Evolutionary conservation across 192 early-diverging fungal genomes (phyloP), one percentile per base, ranked within the genome.

Genomic region (Ramicandelaber brevisporus): DNA sequence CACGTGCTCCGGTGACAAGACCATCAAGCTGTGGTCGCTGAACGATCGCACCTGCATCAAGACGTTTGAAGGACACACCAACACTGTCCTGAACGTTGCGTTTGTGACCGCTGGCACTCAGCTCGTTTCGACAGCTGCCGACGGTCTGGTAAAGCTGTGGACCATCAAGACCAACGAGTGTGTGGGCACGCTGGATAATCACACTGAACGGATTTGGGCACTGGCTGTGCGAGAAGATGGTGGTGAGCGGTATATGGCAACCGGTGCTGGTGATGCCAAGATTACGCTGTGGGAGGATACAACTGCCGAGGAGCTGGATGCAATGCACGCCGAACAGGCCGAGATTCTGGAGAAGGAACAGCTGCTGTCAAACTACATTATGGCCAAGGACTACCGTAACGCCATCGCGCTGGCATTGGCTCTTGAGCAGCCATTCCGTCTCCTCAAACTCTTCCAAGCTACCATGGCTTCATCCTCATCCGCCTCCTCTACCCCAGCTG

Each of bases 31-130:
- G 30, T 99, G 93, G 93, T 75, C 69, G 27, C 48, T 93, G 15
- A 68, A 60, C 9, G 87, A 95, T 30, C 78, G 68, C 34, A 48
- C 65, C 10, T 98, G 92, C 57, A 48, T 92, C 7, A 80, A 77
- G 58, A 93, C 89, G 0, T 75, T 99, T 46, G 89, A 99, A 38
- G 89, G 93, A 0, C 93, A 99, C 41, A 73, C 85, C n/a, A 96
- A 86, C 53, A 80, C 84, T 3, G 85, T 93, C 6, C 61, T 99
- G 11, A 67, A 72, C 38, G 59, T 79, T 3, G 57, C 60, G 16
- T 99, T 95, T 42, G 29, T 93, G 29, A 71, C 82, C 3, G 55
- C 61, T 5, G 93, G 93, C 10, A 62, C 73, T 26, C 93, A 99
- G 45, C 43, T 99, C 18, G 46, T 85, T 11, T 84, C 77, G 10